Conservation (phyloP, 768 basidiomycete species). For the Russula earlei region DNA sequence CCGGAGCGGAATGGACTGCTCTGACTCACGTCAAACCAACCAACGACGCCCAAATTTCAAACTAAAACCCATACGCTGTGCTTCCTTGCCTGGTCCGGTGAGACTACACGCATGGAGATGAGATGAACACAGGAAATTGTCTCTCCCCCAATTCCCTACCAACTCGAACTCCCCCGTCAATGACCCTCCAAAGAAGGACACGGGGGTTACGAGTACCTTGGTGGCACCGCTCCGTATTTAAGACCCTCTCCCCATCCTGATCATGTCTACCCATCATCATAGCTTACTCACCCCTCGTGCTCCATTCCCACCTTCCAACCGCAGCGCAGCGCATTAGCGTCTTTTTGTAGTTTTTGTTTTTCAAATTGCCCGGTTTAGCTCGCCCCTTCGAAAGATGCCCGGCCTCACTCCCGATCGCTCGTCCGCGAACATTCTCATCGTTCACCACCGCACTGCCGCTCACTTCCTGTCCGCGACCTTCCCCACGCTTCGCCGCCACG, state of each 20-base stretch:
- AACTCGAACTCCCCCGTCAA: conserved; percentile 5
- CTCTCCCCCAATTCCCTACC: not conserved
- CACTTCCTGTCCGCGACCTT: conserved; percentile 35
- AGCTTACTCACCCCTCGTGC: not conserved
- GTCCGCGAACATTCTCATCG: conserved; percentile 24
- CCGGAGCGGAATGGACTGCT: not conserved
- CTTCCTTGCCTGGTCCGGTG: not conserved
- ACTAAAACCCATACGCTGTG: not conserved
- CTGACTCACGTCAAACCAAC: conserved; percentile 2
- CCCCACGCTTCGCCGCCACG: conserved; percentile 35
- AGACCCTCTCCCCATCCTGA: not conserved
- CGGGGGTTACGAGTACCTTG: not conserved
- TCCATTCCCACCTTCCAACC: not conserved
- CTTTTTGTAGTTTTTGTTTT: too few relatives aligned
- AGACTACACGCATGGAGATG: conserved; percentile 13
- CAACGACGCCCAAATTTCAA: conserved; percentile 6
- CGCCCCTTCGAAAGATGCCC: conserved; percentile 22
- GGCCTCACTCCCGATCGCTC: conserved; percentile 25
- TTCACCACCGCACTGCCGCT: conserved; percentile 33
- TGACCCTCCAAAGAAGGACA: not conserved
- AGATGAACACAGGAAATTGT: conserved; percentile 10
- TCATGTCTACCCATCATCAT: not conserved
- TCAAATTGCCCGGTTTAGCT: too few relatives aligned
- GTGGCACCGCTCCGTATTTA: conserved; percentile 10
- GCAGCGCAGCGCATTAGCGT: too few relatives aligned